Percentiles rank a stretch among this genome's conserved stretches.
Evolutionary conservation across 1,284 basidiomycete genomes (phyloP).

Genomic region (Rugosomyces carneus): DNA sequence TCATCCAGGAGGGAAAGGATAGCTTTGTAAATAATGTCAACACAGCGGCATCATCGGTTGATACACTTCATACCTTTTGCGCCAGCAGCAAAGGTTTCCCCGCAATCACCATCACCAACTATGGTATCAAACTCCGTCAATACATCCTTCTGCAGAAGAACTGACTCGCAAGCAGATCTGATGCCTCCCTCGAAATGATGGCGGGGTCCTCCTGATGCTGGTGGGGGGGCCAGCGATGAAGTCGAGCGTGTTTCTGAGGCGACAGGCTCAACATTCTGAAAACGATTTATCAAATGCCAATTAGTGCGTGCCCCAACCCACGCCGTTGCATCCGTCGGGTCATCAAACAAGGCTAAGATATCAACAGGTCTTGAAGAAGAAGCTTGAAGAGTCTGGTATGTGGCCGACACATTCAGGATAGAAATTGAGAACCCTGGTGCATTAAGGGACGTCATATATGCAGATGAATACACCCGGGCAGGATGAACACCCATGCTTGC

Average conservation of each 20-base stretch:
- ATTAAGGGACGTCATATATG: constrained; percentile 36
- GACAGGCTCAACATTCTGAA: neutral
- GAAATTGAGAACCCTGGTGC: constrained; percentile 34
- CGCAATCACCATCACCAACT: constrained; percentile 35
- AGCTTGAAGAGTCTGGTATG: constrained; percentile 13
- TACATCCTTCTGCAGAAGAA: constrained; percentile 22
- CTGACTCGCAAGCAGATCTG: constrained; percentile 21
- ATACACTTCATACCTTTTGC: constrained; percentile 23
- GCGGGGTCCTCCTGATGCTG: constrained; percentile 5
- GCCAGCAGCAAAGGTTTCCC: constrained; percentile 30
- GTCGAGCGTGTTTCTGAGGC: neutral
- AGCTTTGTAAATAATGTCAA: constrained; percentile 10
- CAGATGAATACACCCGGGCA: constrained; percentile 27
- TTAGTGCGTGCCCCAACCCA: constrained; percentile 24
- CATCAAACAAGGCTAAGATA: constrained; percentile 25
- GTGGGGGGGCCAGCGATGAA: neutral
- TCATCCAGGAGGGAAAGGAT: constrained; percentile 16
- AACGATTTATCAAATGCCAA: constrained; percentile 14
- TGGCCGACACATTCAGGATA: constrained; percentile 26
- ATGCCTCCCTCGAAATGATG: constrained; percentile 13
- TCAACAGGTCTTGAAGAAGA: constrained; percentile 12
- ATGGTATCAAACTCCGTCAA: constrained; percentile 31
- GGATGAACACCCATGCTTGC: constrained; percentile 22
- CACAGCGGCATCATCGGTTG: neutral
- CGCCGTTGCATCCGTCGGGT: constrained; percentile 28